Evolutionary conservation across 257 asterid genomes (phyloP).

Genomic region (Nyctanthes arbortristis): DNA sequence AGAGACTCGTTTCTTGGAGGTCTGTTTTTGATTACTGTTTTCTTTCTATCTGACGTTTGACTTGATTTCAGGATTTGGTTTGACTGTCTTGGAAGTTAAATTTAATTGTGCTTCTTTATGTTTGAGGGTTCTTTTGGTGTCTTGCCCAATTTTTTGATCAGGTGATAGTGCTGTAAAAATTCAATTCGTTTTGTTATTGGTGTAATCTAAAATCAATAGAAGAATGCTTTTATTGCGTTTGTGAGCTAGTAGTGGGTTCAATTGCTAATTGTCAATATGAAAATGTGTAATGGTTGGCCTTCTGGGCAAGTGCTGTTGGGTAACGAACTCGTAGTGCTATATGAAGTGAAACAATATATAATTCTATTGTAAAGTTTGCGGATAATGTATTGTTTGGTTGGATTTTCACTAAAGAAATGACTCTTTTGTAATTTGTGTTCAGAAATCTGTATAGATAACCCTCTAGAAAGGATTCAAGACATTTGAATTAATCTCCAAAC

Average conservation of each 20-base stretch:
- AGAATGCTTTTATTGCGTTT: not conserved
- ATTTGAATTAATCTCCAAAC: too few species aligned
- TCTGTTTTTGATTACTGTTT: constrained; percentile 20
- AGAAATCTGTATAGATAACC: too few species aligned
- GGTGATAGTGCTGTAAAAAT: not conserved
- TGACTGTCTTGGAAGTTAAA: constrained; percentile 16
- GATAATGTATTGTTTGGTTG: too few species aligned
- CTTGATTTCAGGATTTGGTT: not conserved
- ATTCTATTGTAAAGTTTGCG: too few species aligned
- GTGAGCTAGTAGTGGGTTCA: not conserved
- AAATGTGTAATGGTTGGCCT: not conserved
- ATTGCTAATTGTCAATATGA: not conserved
- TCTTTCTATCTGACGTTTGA: constrained; percentile 26
- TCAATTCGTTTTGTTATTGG: not conserved
- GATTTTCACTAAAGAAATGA: too few species aligned
- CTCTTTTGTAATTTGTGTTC: too few species aligned
- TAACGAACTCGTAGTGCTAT: too few species aligned
- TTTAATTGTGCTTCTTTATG: constrained; percentile 12
- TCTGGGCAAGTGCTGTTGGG: not conserved
- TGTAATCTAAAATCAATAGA: not conserved
- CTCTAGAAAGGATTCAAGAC: too few species aligned
- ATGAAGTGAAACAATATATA: too few species aligned
- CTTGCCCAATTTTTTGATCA: constrained; percentile 9
- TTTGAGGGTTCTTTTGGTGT: constrained; percentile 1
- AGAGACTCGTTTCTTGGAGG: constrained; percentile 93